These are phyloP conservation scores for Annona squamosa DNA, from an alignment of 164 flowering plant species.

Conservation along the genomic window DNA sequence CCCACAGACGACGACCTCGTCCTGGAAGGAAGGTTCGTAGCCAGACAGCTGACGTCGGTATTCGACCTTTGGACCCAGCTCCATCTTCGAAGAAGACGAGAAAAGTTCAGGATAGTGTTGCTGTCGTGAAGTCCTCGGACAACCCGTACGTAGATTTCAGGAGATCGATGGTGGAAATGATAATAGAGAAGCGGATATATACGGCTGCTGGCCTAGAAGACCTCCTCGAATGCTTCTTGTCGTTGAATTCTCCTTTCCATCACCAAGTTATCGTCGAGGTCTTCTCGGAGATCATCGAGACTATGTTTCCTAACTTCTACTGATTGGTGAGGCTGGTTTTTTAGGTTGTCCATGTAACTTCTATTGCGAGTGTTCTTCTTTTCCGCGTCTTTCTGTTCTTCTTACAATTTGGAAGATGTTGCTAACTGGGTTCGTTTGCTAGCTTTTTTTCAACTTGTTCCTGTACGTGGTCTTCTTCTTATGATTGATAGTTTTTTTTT, in stretches of 20 bases:
- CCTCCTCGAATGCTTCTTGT: conserved; percentile 57
- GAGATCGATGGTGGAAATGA: conserved; percentile 81
- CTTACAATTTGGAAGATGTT: neutral
- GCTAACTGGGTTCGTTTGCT: neutral
- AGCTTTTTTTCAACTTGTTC: neutral
- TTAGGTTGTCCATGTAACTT: neutral
- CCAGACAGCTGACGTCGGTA: conserved; percentile 13
- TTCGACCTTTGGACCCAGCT: neutral
- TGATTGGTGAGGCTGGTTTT: conserved; percentile 1
- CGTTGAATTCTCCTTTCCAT: conserved; percentile 50
- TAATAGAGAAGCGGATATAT: conserved; percentile 56
- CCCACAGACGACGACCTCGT: conserved; percentile 1
- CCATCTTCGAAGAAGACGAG: conserved; percentile 1
- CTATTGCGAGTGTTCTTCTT: neutral
- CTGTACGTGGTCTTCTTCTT: neutral
- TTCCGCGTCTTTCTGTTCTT: neutral
- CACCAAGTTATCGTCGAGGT: conserved; percentile 59
- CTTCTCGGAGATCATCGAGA: conserved; percentile 65
- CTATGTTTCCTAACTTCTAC: conserved; percentile 37
- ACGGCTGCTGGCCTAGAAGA: conserved; percentile 43
- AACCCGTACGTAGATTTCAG: conserved; percentile 64
- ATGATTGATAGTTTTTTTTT: no score
- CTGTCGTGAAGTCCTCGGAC: conserved; percentile 61
- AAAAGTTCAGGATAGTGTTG: conserved; percentile 43
- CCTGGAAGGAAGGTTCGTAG: conserved; percentile 16